These are phyloP conservation scores for Trypanosoma congolense DNA, from an alignment of 208 protist genomes.

Conservation along the genomic window DNA sequence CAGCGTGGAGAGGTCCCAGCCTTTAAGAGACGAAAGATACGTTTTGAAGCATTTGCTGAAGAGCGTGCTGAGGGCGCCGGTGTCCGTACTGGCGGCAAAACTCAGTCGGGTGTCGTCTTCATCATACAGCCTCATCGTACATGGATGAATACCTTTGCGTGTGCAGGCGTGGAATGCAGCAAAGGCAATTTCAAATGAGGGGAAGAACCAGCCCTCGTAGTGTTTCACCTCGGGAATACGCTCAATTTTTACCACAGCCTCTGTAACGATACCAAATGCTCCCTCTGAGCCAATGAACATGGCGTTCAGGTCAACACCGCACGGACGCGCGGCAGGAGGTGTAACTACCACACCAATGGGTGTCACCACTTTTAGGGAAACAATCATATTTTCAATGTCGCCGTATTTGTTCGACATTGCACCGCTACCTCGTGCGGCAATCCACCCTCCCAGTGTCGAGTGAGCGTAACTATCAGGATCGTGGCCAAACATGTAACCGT, in stretches of 20 bases:
- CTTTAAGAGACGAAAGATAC: conserved; percentile 49
- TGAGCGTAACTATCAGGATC: conserved; percentile 93
- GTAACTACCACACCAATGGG: conserved; percentile 87
- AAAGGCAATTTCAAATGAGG: conserved; percentile 82
- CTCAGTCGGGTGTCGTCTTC: conserved; percentile 89
- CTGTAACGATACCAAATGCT: conserved; percentile 91
- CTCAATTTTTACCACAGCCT: conserved; percentile 88
- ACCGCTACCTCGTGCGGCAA: conserved; percentile 91
- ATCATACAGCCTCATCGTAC: conserved; percentile 89
- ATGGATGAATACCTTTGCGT: conserved; percentile 74
- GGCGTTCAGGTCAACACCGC: conserved; percentile 87
- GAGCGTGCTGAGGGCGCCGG: conserved; percentile 41
- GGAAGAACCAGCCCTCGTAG: conserved; percentile 89
- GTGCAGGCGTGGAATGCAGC: conserved; percentile 80
- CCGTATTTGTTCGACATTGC: conserved; percentile 95
- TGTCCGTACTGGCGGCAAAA: conserved; percentile 77
- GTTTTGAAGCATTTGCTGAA: conserved; percentile 58
- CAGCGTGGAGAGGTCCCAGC: conserved; percentile 72
- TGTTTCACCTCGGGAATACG: conserved; percentile 73
- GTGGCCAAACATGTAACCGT: conserved; percentile 91
- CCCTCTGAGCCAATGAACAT: conserved; percentile 92
- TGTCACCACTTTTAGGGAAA: conserved; percentile 89
- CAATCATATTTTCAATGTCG: conserved; percentile 91
- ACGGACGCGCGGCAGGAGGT: conserved; percentile 71
- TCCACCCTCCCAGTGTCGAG: conserved; percentile 93